Evolutionary conservation across 139 green algal genomes (phyloP).

Genomic region (Edaphochlamys debaryana): DNA sequence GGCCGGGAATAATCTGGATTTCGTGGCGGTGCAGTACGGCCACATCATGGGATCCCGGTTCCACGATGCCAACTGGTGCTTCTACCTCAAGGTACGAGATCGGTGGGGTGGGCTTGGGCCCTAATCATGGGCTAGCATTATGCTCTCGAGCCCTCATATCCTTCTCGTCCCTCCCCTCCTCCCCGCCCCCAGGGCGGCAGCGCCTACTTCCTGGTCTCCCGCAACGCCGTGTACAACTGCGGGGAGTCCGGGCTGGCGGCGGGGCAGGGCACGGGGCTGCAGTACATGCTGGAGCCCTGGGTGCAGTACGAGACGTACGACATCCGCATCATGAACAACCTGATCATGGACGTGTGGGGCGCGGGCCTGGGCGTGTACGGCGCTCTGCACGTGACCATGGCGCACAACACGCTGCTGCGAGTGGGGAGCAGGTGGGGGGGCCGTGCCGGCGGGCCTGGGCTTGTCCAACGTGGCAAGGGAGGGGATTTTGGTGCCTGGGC

Average conservation of each 20-base stretch:
- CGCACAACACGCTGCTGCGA: slow-evolving; percentile 33
- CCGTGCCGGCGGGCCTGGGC: too few species aligned
- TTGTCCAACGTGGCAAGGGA: too few species aligned
- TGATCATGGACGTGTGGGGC: slow-evolving; percentile 37
- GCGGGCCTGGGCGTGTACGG: slow-evolving; percentile 38
- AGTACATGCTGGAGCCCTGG: slow-evolving; percentile 46
- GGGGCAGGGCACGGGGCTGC: not conserved
- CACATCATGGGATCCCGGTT: slow-evolving; percentile 27
- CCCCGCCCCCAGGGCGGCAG: slow-evolving; percentile 34
- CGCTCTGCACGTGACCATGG: slow-evolving; percentile 35
- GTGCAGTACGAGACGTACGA: slow-evolving; percentile 47
- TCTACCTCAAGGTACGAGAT: slow-evolving; percentile 26
- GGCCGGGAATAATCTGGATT: slow-evolving; percentile 12
- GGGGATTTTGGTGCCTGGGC: too few species aligned
- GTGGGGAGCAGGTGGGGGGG: not conserved
- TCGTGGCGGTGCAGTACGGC: slow-evolving; percentile 50
- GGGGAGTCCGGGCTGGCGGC: not conserved
- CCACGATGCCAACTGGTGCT: slow-evolving; percentile 40
- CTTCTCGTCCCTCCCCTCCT: too few species aligned
- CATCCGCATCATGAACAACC: slow-evolving; percentile 39
- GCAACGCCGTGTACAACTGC: slow-evolving; percentile 24
- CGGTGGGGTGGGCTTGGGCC: too few species aligned
- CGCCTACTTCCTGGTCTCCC: slow-evolving; percentile 12
- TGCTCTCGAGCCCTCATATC: too few species aligned
- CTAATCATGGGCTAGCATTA: too few species aligned